A percentile compares a stretch with the other conserved stretches of the same genome.
Evolutionary conservation across 140 eudicot species (phyloP).

Genomic region (Stevia rebaudiana): DNA sequence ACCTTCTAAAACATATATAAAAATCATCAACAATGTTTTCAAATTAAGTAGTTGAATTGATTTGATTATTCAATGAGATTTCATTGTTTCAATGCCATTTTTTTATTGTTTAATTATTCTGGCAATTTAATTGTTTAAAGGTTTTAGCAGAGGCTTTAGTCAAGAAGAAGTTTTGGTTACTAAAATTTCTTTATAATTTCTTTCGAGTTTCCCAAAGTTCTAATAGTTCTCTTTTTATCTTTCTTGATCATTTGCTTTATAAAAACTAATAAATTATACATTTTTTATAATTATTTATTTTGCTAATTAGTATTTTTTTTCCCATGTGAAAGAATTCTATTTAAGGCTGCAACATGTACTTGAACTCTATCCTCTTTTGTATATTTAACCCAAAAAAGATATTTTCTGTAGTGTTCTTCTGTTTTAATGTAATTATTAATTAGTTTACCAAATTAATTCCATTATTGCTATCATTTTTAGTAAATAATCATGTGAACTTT

Average conservation of each 20-base stretch:
- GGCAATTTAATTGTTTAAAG: constrained; percentile 17
- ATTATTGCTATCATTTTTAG: background rate
- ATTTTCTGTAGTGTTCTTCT: constrained; percentile 11
- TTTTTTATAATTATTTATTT: background rate
- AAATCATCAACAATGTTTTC: background rate
- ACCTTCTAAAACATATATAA: background rate
- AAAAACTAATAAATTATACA: constrained; percentile 11
- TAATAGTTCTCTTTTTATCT: constrained; percentile 25
- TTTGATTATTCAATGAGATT: no score
- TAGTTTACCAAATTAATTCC: constrained; percentile 1
- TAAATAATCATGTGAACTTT: background rate
- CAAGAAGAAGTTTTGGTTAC: constrained; percentile 33
- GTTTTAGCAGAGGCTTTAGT: constrained; percentile 26
- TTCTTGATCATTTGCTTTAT: constrained; percentile 26
- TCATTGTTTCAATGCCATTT: background rate
- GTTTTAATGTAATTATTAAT: background rate
- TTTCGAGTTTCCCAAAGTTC: constrained; percentile 36
- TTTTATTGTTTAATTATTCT: background rate
- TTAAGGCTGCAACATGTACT: constrained; percentile 27
- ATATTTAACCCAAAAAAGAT: constrained; percentile 18
- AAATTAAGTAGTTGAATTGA: constrained; percentile 6
- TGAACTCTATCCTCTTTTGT: constrained; percentile 32
- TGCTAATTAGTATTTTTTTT: constrained; percentile 11
- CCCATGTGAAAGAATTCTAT: constrained; percentile 36
- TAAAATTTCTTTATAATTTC: constrained; percentile 10